Evolutionary conservation across 2,329 filamentous ascomycete species (phyloP).

Genomic region (Calonectria pauciramosa): DNA sequence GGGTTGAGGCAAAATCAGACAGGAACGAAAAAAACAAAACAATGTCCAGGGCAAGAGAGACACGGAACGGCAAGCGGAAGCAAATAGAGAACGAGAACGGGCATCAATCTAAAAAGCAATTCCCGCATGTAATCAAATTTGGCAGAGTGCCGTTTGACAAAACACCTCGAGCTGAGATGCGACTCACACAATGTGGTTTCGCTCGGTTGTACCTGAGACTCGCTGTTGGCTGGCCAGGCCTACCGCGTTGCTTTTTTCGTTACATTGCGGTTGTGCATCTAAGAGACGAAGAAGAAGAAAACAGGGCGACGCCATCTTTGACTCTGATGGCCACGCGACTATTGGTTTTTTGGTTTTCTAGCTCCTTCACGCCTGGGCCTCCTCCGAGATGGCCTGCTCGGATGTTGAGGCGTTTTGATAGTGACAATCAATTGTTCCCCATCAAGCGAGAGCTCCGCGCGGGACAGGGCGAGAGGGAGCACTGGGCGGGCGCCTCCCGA

Average conservation of each 20-base stretch:
- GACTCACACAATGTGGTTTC: slow-evolving; percentile 8
- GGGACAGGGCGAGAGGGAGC: not conserved
- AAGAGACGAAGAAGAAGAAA: slow-evolving; percentile 35
- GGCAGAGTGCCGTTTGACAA: not conserved
- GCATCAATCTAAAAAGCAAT: not conserved
- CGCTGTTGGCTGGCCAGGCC: not conserved
- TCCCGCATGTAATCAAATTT: not conserved
- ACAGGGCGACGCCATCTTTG: slow-evolving; percentile 12
- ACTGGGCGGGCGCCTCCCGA: slow-evolving; percentile 21
- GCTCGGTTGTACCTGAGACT: slow-evolving; percentile 16
- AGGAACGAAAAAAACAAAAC: slow-evolving; percentile 4
- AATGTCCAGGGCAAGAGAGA: not conserved
- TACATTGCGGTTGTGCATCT: slow-evolving; percentile 29
- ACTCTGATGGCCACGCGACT: slow-evolving; percentile 1
- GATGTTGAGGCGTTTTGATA: not conserved
- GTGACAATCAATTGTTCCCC: not conserved
- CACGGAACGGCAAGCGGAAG: not conserved
- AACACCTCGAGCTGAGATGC: slow-evolving; percentile 5
- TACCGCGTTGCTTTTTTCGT: slow-evolving; percentile 21
- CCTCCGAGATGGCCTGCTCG: not conserved
- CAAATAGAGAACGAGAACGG: not conserved
- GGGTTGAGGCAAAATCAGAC: not conserved
- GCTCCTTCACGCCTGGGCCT: not conserved
- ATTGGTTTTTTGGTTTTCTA: not conserved
- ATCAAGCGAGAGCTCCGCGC: slow-evolving; percentile 4